phyloP scores from a whole-genome alignment of 805 yeast species.

The Pichia kluyveri region DNA sequence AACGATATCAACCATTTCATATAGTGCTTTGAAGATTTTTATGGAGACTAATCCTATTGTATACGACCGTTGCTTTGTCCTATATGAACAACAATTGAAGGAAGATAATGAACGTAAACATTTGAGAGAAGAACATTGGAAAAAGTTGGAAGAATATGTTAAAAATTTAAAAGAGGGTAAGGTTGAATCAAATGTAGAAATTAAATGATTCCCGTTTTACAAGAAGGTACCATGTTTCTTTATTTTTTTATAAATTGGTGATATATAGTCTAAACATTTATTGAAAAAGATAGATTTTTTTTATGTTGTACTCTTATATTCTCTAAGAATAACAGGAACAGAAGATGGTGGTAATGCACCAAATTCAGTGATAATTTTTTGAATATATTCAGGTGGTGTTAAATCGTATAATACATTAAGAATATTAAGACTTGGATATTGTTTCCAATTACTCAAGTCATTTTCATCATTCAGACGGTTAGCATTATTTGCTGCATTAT shows the following conservation, averaged over 20 bases:
- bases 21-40: conserved; percentile 82
- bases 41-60: conserved; percentile 87
- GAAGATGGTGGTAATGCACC: conserved; percentile 98
- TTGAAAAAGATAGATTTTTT: not conserved
- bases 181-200: conserved; percentile 47
- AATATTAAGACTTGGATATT: conserved; percentile 53
- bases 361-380: conserved; percentile 90
- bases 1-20: conserved; percentile 85
- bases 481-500: conserved; percentile 8
- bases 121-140: conserved; percentile 64
- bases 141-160: conserved; percentile 55
- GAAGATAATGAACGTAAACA: conserved; percentile 59
- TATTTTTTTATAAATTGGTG: not conserved
- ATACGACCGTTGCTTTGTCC: conserved; percentile 86
- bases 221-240: not conserved
- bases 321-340: conserved; percentile 93
- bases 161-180: conserved; percentile 23
- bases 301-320: conserved; percentile 51
- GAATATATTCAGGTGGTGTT: conserved; percentile 88
- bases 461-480: conserved; percentile 21
- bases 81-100: conserved; percentile 71
- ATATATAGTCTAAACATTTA: too few relatives aligned
- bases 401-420: conserved; percentile 86
- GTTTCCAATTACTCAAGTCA: conserved; percentile 57
- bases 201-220: conserved; percentile 21